Percentiles rank a stretch among this genome's conserved stretches.
phyloP scores from a whole-genome alignment of 306 rosid species.

The Erythrophleum fordii region DNA sequence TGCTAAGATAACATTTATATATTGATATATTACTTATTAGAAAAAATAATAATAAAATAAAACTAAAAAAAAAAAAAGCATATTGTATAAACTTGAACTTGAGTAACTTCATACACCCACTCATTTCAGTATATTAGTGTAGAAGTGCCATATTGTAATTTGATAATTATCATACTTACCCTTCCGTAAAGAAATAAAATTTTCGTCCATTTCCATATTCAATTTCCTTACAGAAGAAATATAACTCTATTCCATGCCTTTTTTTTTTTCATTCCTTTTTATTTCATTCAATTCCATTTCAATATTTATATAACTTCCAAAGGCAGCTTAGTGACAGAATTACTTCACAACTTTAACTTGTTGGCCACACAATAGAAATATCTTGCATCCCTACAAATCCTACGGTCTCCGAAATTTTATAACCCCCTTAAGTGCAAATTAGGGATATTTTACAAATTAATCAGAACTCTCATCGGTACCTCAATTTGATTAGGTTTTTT shows the following conservation, averaged over 20 bases:
- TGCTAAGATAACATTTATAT: too few species aligned
- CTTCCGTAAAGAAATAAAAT: too few species aligned
- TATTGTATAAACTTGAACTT: too few species aligned
- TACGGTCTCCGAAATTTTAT: background rate
- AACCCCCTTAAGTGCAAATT: background rate
- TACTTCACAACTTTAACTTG: background rate
- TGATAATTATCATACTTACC: background rate
- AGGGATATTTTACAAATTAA: background rate
- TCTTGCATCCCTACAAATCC: background rate
- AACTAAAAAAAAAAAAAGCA: too few species aligned
- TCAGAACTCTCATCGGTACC: background rate
- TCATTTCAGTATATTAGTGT: too few species aligned
- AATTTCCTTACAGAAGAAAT: background rate
- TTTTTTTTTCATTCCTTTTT: background rate
- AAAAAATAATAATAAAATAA: too few species aligned
- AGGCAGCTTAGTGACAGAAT: background rate
- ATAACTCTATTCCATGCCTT: background rate
- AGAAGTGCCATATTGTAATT: too few species aligned
- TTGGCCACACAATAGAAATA: background rate
- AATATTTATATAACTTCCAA: background rate
- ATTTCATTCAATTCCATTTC: background rate
- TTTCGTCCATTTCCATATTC: too few species aligned
- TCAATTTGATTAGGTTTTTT: background rate
- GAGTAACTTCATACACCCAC: too few species aligned
- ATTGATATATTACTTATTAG: too few species aligned